phyloP scores from a whole-genome alignment of 1,284 basidiomycete genomes.

The Bjerkandera adusta region DNA sequence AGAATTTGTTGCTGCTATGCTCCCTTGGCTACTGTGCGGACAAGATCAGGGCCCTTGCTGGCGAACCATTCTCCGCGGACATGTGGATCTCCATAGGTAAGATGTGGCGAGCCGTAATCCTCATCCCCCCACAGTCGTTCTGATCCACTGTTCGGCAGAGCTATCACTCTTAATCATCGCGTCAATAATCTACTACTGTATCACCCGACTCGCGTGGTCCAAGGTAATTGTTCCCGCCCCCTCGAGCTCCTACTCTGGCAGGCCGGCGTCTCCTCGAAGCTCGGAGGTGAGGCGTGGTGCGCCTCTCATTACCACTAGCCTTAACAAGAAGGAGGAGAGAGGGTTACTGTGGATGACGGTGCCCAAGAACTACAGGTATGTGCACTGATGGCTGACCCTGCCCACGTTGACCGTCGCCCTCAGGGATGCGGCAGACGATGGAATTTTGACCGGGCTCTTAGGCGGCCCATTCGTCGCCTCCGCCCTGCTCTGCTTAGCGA shows the following conservation, averaged over 20 bases:
- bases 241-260: conserved; percentile 25
- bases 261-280: conserved; percentile 39
- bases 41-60: conserved; percentile 28
- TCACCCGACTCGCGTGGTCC: conserved; percentile 52
- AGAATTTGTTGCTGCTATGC: conserved; percentile 51
- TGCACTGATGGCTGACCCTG: conserved; percentile 5
- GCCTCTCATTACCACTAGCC: conserved; percentile 22
- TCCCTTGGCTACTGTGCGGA: conserved; percentile 46
- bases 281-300: conserved; percentile 41
- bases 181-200: conserved; percentile 62
- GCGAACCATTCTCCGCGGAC: conserved; percentile 23
- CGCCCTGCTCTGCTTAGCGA: conserved; percentile 56
- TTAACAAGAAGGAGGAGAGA: conserved; percentile 46
- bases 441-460: conserved; percentile 76
- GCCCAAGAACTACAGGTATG: conserved; percentile 78
- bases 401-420: conserved; percentile 2
- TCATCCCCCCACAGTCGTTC: no score
- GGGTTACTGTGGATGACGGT: conserved; percentile 88
- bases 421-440: conserved; percentile 82
- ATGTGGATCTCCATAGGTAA: conserved; percentile 47
- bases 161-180: conserved; percentile 53
- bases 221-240: conserved; percentile 23
- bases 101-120: background rate
- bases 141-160: conserved; percentile 43
- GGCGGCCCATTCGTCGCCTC: conserved; percentile 76